phyloP scores from a whole-genome alignment of 305 asterid genomes.

The Fraxinus greggii region DNA sequence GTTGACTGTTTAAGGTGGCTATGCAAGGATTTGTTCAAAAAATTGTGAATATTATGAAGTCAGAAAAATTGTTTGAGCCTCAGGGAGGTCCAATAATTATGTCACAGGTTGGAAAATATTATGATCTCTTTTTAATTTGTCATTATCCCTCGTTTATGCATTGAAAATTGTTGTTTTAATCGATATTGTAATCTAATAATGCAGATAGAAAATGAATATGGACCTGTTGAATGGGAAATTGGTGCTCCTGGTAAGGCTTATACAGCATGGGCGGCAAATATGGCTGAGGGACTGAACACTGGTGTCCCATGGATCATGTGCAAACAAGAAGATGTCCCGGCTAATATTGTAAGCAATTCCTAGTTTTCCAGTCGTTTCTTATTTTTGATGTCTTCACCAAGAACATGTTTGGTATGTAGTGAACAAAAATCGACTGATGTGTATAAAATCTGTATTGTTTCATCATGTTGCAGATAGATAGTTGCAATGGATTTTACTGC shows the following conservation, averaged over 20 bases:
- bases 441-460: background rate
- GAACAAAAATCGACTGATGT: background rate
- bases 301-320: conserved; percentile 99
- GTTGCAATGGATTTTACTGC: conserved; percentile 89
- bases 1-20: conserved; percentile 54
- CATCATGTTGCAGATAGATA: conserved; percentile 53
- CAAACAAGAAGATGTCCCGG: conserved; percentile 85
- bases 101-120: conserved; percentile 57
- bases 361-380: background rate
- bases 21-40: conserved; percentile 78
- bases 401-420: background rate
- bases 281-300: conserved; percentile 73
- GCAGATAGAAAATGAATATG: conserved; percentile 94
- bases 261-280: conserved; percentile 70
- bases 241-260: conserved; percentile 88
- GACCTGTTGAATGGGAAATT: conserved; percentile 69
- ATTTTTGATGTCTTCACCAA: background rate
- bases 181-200: conserved; percentile 1
- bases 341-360: conserved; percentile 57
- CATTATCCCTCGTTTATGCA: background rate
- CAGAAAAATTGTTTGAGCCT: conserved; percentile 73
- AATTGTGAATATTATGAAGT: conserved; percentile 77
- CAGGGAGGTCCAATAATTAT: conserved; percentile 95
- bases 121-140: background rate
- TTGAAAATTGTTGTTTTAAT: background rate